phyloP scores from a whole-genome alignment of 2,329 filamentous ascomycete species.

The Calycina marina region DNA sequence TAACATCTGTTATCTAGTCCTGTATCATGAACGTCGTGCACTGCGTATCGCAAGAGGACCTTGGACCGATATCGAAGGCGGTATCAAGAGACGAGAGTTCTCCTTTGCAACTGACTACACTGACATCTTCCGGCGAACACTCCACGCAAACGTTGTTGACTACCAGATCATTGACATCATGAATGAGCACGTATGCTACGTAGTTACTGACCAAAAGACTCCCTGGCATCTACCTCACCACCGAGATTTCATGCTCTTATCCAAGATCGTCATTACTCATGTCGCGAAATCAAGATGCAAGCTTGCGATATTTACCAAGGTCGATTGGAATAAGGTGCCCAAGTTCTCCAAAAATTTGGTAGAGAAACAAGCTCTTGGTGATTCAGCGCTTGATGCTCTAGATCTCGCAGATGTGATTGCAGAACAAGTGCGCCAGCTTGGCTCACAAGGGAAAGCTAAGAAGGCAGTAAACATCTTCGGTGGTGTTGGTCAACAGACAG shows the following conservation, averaged over 20 bases:
- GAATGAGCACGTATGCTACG: slow-evolving; percentile 59
- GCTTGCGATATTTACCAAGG: slow-evolving; percentile 70
- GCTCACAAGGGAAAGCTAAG: slow-evolving; percentile 59
- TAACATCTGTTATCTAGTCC: slow-evolving; percentile 38
- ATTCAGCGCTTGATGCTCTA: slow-evolving; percentile 57
- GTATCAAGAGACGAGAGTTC: slow-evolving; percentile 63
- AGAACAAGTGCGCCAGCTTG: slow-evolving; percentile 63
- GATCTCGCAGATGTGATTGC: slow-evolving; percentile 63
- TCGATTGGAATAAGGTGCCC: slow-evolving; percentile 69
- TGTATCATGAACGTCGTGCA: slow-evolving; percentile 72
- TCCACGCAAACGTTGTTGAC: slow-evolving; percentile 54
- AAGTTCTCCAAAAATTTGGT: slow-evolving; percentile 43
- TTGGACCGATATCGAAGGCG: slow-evolving; percentile 60
- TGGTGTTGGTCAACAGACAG: slow-evolving; percentile 52
- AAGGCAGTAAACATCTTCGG: slow-evolving; percentile 71
- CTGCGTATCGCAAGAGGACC: slow-evolving; percentile 73
- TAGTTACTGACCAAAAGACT: slow-evolving; percentile 46
- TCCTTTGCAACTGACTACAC: slow-evolving; percentile 59
- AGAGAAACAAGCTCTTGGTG: slow-evolving; percentile 60
- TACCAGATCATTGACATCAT: slow-evolving; percentile 76
- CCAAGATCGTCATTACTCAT: slow-evolving; percentile 88
- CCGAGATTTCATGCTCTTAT: slow-evolving; percentile 65
- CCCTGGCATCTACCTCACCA: slow-evolving; percentile 65
- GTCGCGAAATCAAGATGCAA: slow-evolving; percentile 85
- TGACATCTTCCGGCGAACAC: slow-evolving; percentile 48